Base-by-base conservation (phyloP, 1,284 basidiomycete genomes). In the Dichomitus squalens region DNA sequence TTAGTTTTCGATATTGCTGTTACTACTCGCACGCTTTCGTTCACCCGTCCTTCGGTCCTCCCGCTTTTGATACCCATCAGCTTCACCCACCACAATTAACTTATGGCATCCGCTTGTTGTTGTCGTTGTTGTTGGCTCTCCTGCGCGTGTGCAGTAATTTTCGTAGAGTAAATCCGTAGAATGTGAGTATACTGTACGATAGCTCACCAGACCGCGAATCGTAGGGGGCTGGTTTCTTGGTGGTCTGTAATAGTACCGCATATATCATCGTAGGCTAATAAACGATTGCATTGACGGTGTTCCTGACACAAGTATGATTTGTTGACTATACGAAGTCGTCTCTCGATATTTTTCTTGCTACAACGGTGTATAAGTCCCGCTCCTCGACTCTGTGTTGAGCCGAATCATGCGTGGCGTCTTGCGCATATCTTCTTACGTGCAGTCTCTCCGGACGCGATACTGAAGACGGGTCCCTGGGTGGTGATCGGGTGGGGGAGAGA, bases 371-470 rank as follows among this genome's bases (percentile, higher is more conserved):
- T 50, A 64, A 18, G 9, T 52, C 52, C 25, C 51, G 49, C 27
- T 49, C 46, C 25, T 18, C 44, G 23, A 53, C 52, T 31, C 55
- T 21, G 23, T 59, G 59, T 7, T 46, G 52, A 29, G 31, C 44
- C 5, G 31, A 43, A 20, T 53, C 49, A 6, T 31, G 29, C 29
- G 29, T 31, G 29, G 49, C 12, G 18, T 41, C 35, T 44, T 53
- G 56, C 23, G 62, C 62, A 40, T 58, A 51, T 29, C 54, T 53
- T n/a, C 64, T 52, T 11, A 63, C 63, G 38, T 65, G 60, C 46
- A 62, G 55, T 44, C 52, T 50, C 55, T 64, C 66, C 33, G 66
- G 66, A 14, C 55, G 51, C 1, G 58, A 48, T 6, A 58, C 34
- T 8, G 56, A 54, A n/a, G 46, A 14, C 7, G 12, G 51, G 34